Base-by-base conservation (phyloP, 768 basidiomycete genomes). In the Daedaleopsis sinensis region DNA sequence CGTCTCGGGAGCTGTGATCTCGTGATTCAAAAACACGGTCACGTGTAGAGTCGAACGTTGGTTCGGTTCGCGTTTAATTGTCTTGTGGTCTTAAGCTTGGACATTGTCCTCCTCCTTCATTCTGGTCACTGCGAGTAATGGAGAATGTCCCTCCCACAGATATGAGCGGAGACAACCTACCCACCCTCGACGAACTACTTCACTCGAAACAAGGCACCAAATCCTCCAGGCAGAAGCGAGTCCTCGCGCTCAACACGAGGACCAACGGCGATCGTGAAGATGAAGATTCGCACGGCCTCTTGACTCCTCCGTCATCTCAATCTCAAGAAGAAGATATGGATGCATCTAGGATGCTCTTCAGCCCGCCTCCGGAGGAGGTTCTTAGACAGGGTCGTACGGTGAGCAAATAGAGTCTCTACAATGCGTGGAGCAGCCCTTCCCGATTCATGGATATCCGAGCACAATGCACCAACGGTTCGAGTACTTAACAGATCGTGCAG, bases 281-380 rank as follows among this genome's bases (percentile, higher is more conserved):
- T 44, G 47, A 52, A 19, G n/a, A 52, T 16, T 42, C 62, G 10
- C 50, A 42, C n/a, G 72, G 72, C 21, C 64, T 70, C 39, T 59
- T 70, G 44, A 73, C 71, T 2, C 71, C 69, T 3, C 68, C 71
- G 15, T 63, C 65, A 18, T 70, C 67, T 59, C 76, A 67, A 65
- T 44, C 54, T 51, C 52, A 59, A 42, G 67, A 62, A 12, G 64
- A 64, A 19, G 62, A 66, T 39, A 58, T 58, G 24, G 62, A 65
- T 49, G 56, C 71, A 1, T 58, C 73, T 0, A 66, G 69, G 55
- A 74, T 74, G 69, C 63, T 79, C 42, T 85, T 88, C 61, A 87
- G 86, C 65, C 86, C 86, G 1, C 86, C 86, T 2, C 86, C 86
- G 1, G 86, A 88, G 64, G 86, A 88, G 63, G 75, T 73, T 1